Evolutionary conservation across 495 filamentous ascomycete species (phyloP).

Genomic region (Physcia stellaris): DNA sequence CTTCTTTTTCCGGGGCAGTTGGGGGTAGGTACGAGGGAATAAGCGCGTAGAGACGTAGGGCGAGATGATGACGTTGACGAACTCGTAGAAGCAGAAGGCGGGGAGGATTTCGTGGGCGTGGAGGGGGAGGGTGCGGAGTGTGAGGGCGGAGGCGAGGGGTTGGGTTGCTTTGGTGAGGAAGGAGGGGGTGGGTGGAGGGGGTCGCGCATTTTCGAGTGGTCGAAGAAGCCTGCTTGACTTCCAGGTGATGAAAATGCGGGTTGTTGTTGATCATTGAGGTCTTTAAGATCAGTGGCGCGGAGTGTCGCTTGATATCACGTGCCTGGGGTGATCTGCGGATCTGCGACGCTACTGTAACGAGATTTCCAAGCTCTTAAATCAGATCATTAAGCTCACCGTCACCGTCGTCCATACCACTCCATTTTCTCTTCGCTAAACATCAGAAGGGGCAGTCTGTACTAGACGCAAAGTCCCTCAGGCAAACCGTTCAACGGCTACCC

Average conservation of each 20-base stretch:
- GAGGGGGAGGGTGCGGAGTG: conserved; percentile 58
- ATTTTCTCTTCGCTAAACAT: too few species aligned
- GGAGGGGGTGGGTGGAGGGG: conserved; percentile 48
- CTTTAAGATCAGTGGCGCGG: too few species aligned
- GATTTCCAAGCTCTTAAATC: too few species aligned
- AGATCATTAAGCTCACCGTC: too few species aligned
- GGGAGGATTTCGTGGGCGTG: conserved; percentile 82
- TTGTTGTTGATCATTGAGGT: too few species aligned
- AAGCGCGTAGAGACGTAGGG: conserved; percentile 54
- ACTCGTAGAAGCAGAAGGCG: conserved; percentile 62
- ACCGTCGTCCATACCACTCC: too few species aligned
- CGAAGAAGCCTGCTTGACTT: too few species aligned
- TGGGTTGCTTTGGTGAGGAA: conserved; percentile 29
- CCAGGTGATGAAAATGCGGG: conserved; percentile 2
- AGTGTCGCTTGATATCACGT: too few species aligned
- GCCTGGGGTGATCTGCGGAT: background rate
- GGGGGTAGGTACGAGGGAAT: conserved; percentile 60
- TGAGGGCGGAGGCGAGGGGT: conserved; percentile 35
- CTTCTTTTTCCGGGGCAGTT: conserved; percentile 50
- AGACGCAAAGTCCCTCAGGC: too few species aligned
- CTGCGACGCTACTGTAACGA: background rate
- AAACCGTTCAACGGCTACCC: too few species aligned
- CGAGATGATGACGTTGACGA: conserved; percentile 58
- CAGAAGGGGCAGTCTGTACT: too few species aligned
- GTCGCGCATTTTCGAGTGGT: conserved; percentile 37